Evolutionary conservation across 768 basidiomycete genomes (phyloP).

Genomic region (Amanita brunnescens): DNA sequence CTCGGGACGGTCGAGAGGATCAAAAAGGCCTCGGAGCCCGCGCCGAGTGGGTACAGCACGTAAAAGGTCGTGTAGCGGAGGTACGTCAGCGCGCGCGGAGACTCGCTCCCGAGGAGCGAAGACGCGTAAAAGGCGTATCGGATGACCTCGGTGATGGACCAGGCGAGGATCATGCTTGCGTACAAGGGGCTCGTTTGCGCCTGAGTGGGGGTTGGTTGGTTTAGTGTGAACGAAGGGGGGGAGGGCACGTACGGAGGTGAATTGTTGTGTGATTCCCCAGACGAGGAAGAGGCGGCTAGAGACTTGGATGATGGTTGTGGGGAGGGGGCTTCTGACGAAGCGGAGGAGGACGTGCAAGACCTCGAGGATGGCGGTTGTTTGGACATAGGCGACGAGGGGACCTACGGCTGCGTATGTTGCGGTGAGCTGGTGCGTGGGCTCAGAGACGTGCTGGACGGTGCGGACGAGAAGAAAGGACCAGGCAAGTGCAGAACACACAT

Average conservation of each 20-base stretch:
- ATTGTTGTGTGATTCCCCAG: conserved; percentile 72
- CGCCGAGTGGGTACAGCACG: conserved; percentile 88
- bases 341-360: conserved; percentile 73
- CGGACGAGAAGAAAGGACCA: conserved; percentile 67
- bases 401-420: background rate
- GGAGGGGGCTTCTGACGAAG: conserved; percentile 69
- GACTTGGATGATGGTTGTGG: conserved; percentile 74
- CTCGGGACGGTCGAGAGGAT: conserved; percentile 67
- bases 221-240: background rate
- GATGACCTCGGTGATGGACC: conserved; percentile 87
- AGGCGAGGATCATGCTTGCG: conserved; percentile 86
- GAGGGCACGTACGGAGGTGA: conserved; percentile 41
- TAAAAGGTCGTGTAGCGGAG: conserved; percentile 92
- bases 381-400: conserved; percentile 34
- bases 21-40: conserved; percentile 82
- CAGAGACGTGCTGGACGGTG: conserved; percentile 40
- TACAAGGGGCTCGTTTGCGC: conserved; percentile 71
- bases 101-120: conserved; percentile 47
- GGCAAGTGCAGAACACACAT: conserved; percentile 60
- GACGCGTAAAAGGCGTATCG: conserved; percentile 86
- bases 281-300: conserved; percentile 73
- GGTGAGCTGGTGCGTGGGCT: conserved; percentile 20
- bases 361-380: conserved; percentile 79
- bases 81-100: conserved; percentile 42
- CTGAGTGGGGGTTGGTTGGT: conserved; percentile 20